Conservation (phyloP, 1,284 basidiomycete species). For the Cystobasidium pallidum region DNA sequence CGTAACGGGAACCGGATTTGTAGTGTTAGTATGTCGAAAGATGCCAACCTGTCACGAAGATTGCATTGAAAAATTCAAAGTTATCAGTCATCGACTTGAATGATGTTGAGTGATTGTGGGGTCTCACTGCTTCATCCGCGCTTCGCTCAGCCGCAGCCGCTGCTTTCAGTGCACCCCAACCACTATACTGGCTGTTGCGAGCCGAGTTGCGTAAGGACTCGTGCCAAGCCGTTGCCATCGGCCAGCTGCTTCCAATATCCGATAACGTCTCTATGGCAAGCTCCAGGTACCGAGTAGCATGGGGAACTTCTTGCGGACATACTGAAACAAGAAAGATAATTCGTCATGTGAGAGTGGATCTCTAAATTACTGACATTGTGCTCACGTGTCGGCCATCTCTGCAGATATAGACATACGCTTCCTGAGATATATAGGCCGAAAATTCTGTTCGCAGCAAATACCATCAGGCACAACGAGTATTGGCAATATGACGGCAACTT, state of each 20-base stretch:
- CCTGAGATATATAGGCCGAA: slow-evolving; percentile 30
- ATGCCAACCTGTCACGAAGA: slow-evolving; percentile 15
- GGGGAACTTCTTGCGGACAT: slow-evolving; percentile 31
- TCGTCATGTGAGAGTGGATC: too few species aligned
- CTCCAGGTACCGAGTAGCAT: slow-evolving; percentile 14
- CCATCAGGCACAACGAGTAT: too few species aligned
- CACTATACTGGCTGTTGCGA: slow-evolving; percentile 5
- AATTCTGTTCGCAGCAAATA: neutral
- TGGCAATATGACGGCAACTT: neutral
- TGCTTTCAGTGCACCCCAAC: slow-evolving; percentile 19
- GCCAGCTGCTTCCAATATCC: slow-evolving; percentile 10
- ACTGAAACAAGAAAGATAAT: slow-evolving; percentile 1
- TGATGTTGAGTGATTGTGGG: neutral
- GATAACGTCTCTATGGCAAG: slow-evolving; percentile 14
- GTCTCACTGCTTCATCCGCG: slow-evolving; percentile 26
- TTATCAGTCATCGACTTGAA: too few species aligned
- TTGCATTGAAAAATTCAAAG: neutral
- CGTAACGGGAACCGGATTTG: slow-evolving; percentile 18
- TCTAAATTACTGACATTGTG: too few species aligned
- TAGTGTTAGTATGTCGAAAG: slow-evolving; percentile 22
- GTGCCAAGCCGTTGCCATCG: slow-evolving; percentile 36
- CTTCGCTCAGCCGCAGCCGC: slow-evolving; percentile 23
- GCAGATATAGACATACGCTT: slow-evolving; percentile 22
- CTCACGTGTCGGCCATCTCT: slow-evolving; percentile 32
- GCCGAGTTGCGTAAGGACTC: slow-evolving; percentile 33